Base-by-base conservation (phyloP, 192 early-diverging fungal genomes). In the Mortierella hygrophila region DNA sequence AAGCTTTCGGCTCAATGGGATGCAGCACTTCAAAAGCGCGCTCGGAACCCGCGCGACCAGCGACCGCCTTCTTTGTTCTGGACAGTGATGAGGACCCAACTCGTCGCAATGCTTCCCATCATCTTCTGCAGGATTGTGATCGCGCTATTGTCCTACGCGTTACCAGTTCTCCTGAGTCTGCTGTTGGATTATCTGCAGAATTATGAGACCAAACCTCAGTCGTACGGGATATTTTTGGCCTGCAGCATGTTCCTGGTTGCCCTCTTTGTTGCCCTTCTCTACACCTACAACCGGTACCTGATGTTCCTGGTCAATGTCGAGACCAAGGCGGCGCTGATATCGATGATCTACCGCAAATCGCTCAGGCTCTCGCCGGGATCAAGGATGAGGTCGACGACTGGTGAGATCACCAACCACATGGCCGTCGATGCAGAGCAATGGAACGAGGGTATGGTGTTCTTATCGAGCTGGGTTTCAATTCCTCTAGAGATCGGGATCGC, bases 291-390 rank as follows among this genome's bases (percentile, higher is more conserved):
- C 35, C 75, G 81, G 1, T 88, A 90, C 32, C 89, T 89, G 76
- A 89, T 83, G 82, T 83, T 88, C 69, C 85, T 72, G 70, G 75
- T 78, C 55, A 89, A 89, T 29, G 41, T 91, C 8, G 85, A 85
- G 42, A 84, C 8, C 80, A 88, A 76, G 32, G 73, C 90, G 5
- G 90, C 91, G 1, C 82, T 94, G 13, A 81, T 91, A 3, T 84
- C 90, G 4, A 89, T 89, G 35, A 70, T 94, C 35, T 94, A 92
- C 69, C 89, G 92, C 79, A 94, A 94, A 47, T 79, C 93, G 1
- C 82, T 94, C 21, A 73, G 89, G 37, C 88, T 94, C 4, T 92
- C 93, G 6, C 72, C 85, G 20, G 81, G 73, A 23, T 77, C 78
- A 2, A 76, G 82, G 57, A 70, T 80, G 57, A 70, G 57, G 1